phyloP scores from a whole-genome alignment of 129 eudicot genomes.

The Flaveria ramosissima region DNA sequence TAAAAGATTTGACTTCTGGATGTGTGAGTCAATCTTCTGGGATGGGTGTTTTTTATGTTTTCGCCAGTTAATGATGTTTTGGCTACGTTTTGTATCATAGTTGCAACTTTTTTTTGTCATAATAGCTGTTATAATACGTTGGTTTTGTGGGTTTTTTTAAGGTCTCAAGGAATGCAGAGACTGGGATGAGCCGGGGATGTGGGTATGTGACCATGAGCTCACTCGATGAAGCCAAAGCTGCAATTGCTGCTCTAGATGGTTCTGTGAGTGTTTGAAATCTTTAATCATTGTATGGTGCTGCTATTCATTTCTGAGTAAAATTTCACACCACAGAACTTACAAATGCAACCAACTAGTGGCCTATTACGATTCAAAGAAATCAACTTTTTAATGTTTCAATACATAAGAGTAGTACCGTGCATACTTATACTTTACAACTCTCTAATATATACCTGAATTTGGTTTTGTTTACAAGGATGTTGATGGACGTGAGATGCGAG shows the following conservation, averaged over 20 bases:
- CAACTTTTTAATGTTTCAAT: background rate
- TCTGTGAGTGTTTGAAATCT: constrained; percentile 32
- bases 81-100: background rate
- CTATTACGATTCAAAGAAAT: background rate
- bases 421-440: too few relatives aligned
- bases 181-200: constrained; percentile 52
- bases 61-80: background rate
- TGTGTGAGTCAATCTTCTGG: background rate
- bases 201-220: constrained; percentile 58
- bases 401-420: background rate
- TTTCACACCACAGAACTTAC: background rate
- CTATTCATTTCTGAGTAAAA: background rate
- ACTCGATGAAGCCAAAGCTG: constrained; percentile 45
- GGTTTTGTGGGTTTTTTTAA: background rate
- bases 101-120: background rate
- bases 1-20: background rate
- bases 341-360: background rate
- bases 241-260: constrained; percentile 55
- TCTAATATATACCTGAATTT: background rate
- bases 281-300: constrained; percentile 1
- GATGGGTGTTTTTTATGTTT: too few relatives aligned
- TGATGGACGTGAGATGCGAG: constrained; percentile 58
- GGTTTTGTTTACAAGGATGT: constrained; percentile 36
- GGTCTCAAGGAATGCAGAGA: constrained; percentile 48
- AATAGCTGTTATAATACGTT: background rate